A percentile compares a stretch with the other conserved stretches of the same genome.
Evolutionary conservation across 768 basidiomycete genomes (phyloP).

Genomic region (Lyophyllum shimeji): DNA sequence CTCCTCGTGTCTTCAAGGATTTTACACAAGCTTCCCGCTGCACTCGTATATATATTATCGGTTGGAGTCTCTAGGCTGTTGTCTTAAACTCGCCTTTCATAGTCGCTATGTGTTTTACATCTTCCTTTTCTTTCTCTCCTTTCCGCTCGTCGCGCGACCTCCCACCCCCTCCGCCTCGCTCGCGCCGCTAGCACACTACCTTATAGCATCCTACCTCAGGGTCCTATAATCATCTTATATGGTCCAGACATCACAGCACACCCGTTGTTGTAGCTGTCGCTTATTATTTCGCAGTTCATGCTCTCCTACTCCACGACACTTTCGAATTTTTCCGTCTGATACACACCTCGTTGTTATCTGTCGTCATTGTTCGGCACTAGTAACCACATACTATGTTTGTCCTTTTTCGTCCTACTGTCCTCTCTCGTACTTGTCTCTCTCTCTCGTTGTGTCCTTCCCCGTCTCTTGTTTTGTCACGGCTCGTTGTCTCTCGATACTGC

Average conservation of each 20-base stretch:
- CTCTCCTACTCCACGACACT: not conserved
- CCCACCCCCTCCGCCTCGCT: not conserved
- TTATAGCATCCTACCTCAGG: slow-evolving; percentile 12
- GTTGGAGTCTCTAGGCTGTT: slow-evolving; percentile 22
- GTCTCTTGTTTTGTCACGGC: slow-evolving; percentile 15
- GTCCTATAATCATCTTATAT: slow-evolving; percentile 14
- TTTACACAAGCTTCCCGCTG: slow-evolving; percentile 30
- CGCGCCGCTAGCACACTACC: slow-evolving; percentile 5
- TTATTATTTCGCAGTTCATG: not conserved
- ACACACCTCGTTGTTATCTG: slow-evolving; percentile 13
- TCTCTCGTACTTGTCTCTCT: slow-evolving; percentile 4
- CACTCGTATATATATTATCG: slow-evolving; percentile 26
- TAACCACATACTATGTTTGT: too few species aligned
- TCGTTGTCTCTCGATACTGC: slow-evolving; percentile 13
- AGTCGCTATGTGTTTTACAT: slow-evolving; percentile 16
- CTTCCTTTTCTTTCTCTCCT: not conserved
- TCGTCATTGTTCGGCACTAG: too few species aligned
- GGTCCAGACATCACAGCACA: slow-evolving; percentile 4
- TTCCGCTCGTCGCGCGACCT: slow-evolving; percentile 4
- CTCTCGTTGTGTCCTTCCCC: slow-evolving; percentile 14
- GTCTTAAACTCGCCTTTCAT: slow-evolving; percentile 16
- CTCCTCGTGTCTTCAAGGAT: slow-evolving; percentile 23
- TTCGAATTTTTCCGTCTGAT: slow-evolving; percentile 4
- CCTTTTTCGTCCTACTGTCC: slow-evolving; percentile 13
- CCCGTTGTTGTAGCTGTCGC: slow-evolving; percentile 7